These are phyloP conservation scores for Kentomonas sorsogonicus DNA, from an alignment of 208 protist species.

Conservation along the genomic window DNA sequence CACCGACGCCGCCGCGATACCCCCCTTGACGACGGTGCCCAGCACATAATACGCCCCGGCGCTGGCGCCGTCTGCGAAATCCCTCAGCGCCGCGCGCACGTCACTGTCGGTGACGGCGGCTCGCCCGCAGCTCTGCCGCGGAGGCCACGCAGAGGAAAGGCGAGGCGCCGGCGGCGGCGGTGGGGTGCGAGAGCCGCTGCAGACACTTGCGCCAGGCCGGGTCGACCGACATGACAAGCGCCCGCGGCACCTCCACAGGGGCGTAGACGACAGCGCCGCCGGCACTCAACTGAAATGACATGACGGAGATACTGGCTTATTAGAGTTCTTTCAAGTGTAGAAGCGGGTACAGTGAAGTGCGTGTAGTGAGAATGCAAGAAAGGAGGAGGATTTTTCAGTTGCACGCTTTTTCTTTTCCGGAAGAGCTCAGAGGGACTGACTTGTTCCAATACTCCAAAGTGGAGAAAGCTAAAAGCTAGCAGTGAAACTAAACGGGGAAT, in stretches of 20 bases:
- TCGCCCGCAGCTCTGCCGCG: background rate
- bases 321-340: too few species aligned
- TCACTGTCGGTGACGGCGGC: background rate
- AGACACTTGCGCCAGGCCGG: too few species aligned
- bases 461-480: slow-evolving; percentile 1
- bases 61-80: background rate
- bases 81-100: background rate
- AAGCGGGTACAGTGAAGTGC: too few species aligned
- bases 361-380: too few species aligned
- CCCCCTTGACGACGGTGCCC: background rate
- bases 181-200: background rate
- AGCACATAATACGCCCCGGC: background rate
- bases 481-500: background rate
- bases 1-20: too few species aligned
- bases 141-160: background rate
- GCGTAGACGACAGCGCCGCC: too few species aligned
- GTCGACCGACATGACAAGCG: background rate
- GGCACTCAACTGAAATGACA: background rate
- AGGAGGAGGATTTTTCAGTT: too few species aligned
- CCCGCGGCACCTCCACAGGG: too few species aligned
- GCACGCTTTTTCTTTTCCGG: too few species aligned
- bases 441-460: background rate
- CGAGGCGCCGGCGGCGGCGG: too few species aligned
- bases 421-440: background rate
- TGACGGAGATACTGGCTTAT: too few species aligned